A percentile compares a stretch with the other conserved stretches of the same genome.
Evolutionary conservation across 2,329 filamentous ascomycete species (phyloP).

Genomic region (Claviceps quebecensis): DNA sequence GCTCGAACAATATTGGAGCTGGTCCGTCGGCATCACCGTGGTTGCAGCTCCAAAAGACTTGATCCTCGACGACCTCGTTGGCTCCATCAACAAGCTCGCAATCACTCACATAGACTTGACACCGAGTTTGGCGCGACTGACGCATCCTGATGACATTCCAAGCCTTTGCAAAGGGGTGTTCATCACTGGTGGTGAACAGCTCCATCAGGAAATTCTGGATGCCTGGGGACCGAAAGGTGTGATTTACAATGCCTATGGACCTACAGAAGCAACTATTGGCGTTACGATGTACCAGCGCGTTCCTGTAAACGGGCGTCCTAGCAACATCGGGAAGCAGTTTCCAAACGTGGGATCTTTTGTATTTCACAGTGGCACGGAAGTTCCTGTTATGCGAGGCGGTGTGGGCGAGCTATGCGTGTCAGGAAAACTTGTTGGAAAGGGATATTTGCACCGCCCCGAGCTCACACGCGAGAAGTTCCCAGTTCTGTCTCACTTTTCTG

Average conservation of each 20-base stretch:
- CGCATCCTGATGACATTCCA: constrained; percentile 70
- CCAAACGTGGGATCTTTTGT: constrained; percentile 79
- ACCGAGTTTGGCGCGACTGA: constrained; percentile 66
- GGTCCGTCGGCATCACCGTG: constrained; percentile 78
- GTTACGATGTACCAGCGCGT: constrained; percentile 83
- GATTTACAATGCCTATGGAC: constrained; percentile 87
- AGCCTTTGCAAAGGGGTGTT: constrained; percentile 72
- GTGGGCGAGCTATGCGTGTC: constrained; percentile 83
- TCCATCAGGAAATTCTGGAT: constrained; percentile 81
- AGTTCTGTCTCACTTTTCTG: constrained; percentile 33
- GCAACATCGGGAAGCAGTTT: constrained; percentile 80
- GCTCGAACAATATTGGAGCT: constrained; percentile 89
- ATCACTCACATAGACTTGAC: constrained; percentile 91
- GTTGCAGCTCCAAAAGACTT: constrained; percentile 72
- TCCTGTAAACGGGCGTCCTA: constrained; percentile 60
- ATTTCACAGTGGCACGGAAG: constrained; percentile 51
- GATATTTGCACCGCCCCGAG: constrained; percentile 70
- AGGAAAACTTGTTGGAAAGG: constrained; percentile 75
- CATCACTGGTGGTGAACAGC: constrained; percentile 79
- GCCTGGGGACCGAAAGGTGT: constrained; percentile 66
- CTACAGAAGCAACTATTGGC: constrained; percentile 85
- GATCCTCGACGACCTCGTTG: constrained; percentile 69
- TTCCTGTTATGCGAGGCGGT: constrained; percentile 61
- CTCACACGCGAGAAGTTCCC: constrained; percentile 69
- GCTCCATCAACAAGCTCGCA: constrained; percentile 52